A percentile compares a stretch with the other conserved stretches of the same genome.
phyloP scores from a whole-genome alignment of 495 filamentous ascomycete genomes.

The Aspergillus sclerotiicarbonarius region DNA sequence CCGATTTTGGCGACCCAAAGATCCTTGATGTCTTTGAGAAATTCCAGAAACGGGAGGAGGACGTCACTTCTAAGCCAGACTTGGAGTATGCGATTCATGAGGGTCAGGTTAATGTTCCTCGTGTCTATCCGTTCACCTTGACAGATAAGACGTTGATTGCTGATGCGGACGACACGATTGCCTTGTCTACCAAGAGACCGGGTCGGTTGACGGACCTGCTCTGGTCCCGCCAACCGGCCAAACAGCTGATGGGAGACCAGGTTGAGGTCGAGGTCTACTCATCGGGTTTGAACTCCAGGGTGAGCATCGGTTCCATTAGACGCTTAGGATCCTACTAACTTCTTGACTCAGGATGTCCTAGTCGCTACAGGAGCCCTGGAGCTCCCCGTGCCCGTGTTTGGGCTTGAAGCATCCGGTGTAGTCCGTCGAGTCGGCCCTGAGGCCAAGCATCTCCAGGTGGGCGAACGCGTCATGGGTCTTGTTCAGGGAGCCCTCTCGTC shows the following conservation, averaged over 20 bases:
- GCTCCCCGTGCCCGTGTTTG: background rate
- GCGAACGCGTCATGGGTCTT: constrained; percentile 3
- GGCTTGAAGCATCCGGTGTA: constrained; percentile 1
- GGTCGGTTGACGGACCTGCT: background rate
- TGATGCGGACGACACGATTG: background rate
- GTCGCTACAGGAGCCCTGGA: background rate
- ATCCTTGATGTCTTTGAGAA: background rate
- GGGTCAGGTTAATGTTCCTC: background rate
- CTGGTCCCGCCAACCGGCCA: background rate
- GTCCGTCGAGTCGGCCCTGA: background rate
- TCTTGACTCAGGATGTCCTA: background rate
- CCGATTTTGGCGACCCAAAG: background rate
- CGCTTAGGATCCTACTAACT: background rate
- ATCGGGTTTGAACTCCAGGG: constrained; percentile 1
- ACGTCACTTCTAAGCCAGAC: background rate
- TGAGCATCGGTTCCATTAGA: background rate
- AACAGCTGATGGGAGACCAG: background rate
- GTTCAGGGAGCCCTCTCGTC: background rate
- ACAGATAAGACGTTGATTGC: no score
- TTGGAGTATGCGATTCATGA: background rate
- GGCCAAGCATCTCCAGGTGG: background rate
- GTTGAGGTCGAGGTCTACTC: constrained; percentile 4
- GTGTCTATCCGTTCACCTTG: background rate
- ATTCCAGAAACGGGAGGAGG: background rate
- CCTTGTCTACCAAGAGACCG: background rate